phyloP scores from a whole-genome alignment of 345 rosid species.

The Carallia brachiata region DNA sequence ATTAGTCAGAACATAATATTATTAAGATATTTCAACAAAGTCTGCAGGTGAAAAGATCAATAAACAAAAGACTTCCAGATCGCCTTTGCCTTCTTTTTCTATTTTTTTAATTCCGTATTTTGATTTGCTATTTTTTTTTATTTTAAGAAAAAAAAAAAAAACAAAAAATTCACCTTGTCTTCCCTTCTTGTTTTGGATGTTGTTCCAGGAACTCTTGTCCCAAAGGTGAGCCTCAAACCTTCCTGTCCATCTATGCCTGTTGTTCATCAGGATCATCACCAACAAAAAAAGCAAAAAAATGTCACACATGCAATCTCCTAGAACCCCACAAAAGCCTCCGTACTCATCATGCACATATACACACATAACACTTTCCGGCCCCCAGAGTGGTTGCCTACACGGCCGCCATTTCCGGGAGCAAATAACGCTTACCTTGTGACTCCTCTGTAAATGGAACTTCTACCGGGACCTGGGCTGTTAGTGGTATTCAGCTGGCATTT shows the following conservation, averaged over 20 bases:
- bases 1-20: constrained; percentile 28
- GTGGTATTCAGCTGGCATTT: constrained; percentile 24
- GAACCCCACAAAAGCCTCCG: not conserved
- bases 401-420: too few species aligned
- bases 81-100: constrained; percentile 26
- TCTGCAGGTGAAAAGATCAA: not conserved
- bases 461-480: constrained; percentile 26
- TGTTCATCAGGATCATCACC: not conserved
- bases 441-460: constrained; percentile 97
- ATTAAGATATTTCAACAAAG: not conserved
- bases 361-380: not conserved
- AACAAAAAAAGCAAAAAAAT: not conserved
- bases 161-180: constrained; percentile 60
- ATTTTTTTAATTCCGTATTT: not conserved
- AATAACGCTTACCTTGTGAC: constrained; percentile 64
- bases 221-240: constrained; percentile 97
- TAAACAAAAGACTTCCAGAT: constrained; percentile 28
- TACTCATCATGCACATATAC: not conserved
- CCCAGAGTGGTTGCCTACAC: too few species aligned
- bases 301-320: constrained; percentile 40
- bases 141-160: not conserved
- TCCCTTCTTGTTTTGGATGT: constrained; percentile 87
- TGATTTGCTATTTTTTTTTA: not conserved
- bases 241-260: constrained; percentile 98
- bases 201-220: constrained; percentile 96